Evolutionary conservation across 2,329 filamentous ascomycete genomes (phyloP), one percentile per base, ranked within the genome.

Genomic region (Hymenotorrendiella dingleyae): DNA sequence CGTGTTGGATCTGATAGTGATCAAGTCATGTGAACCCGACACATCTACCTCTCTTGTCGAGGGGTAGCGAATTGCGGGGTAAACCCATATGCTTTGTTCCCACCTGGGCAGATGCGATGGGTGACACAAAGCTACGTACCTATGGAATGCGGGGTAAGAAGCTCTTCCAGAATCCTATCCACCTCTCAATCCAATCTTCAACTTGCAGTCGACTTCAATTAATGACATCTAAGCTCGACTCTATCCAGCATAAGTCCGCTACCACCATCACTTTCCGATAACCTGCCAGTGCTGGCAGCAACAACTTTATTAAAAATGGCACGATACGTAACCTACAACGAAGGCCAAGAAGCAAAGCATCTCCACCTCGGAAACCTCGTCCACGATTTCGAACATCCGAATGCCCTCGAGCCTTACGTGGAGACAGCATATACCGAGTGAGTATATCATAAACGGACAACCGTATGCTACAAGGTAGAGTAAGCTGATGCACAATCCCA

Each of bases 341-440:
- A 41, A 11, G 51, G 53, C 22, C 22, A 49, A 16, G 44, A 49
- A 32, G 40, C 42, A 12, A 54, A 54, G 26, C 36, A 54, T 24
- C 37, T 55, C 22, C 51, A 54, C 34, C 43, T 55, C 5, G 50
- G 53, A 36, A 55, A 54, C 29, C 47, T 55, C 12, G 51, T 53
- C 12, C 50, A 55, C 40, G 47, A 54, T 35, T 48, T 42, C 36
- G 37, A 50, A 17, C 27, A 50, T 14, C 53, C 53, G 3, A 47
- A 40, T 3, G 33, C 35, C 12, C 39, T 49, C 29, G 53, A 55
- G 5, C 53, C 53, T 1, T 53, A 52, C 21, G 42, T 49, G 19
- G 50, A 50, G 26, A 52, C 46, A 19, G 35, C 43, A n/a, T 55
- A 50, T 30, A 45, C 49, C 3, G 53, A 55, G 53, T 53, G 24